These are phyloP conservation scores for Ilyonectria robusta DNA, from an alignment of 2,329 filamentous ascomycete genomes.

Conservation along the genomic window DNA sequence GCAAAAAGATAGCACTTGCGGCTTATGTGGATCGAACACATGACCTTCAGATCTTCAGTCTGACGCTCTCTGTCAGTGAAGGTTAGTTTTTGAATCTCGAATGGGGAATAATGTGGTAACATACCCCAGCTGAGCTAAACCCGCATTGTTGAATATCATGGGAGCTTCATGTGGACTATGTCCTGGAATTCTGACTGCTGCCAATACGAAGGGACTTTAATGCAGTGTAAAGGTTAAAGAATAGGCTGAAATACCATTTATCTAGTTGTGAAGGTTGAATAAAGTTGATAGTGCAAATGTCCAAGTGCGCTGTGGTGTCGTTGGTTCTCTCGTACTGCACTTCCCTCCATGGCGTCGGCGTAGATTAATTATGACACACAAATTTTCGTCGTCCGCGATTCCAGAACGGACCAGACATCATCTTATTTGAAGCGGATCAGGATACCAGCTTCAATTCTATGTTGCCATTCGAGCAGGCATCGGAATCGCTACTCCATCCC, in stretches of 20 bases:
- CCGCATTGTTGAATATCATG: not conserved
- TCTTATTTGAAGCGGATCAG: no score
- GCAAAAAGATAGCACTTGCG: not conserved
- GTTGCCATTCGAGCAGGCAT: no score
- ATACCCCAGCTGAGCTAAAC: conserved; percentile 1
- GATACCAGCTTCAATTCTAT: no score
- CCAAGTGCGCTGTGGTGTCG: no score
- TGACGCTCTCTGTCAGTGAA: conserved; percentile 1
- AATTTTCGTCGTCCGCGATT: no score
- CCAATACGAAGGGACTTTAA: not conserved
- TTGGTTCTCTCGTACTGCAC: no score
- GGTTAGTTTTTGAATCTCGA: not conserved
- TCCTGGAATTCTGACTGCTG: not conserved
- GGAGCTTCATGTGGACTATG: not conserved
- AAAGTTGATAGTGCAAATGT: no score
- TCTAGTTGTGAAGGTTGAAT: no score
- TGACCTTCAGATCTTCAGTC: conserved; percentile 1
- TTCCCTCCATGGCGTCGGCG: no score
- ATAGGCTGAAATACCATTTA: not conserved
- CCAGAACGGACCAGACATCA: no score
- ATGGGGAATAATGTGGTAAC: not conserved
- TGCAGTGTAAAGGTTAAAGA: not conserved
- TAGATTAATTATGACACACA: no score
- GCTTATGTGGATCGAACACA: conserved; percentile 1
- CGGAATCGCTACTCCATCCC: no score